Evolutionary conservation across 371 early-diverging fungal genomes (phyloP).

Genomic region (Capniomyces stellatus): DNA sequence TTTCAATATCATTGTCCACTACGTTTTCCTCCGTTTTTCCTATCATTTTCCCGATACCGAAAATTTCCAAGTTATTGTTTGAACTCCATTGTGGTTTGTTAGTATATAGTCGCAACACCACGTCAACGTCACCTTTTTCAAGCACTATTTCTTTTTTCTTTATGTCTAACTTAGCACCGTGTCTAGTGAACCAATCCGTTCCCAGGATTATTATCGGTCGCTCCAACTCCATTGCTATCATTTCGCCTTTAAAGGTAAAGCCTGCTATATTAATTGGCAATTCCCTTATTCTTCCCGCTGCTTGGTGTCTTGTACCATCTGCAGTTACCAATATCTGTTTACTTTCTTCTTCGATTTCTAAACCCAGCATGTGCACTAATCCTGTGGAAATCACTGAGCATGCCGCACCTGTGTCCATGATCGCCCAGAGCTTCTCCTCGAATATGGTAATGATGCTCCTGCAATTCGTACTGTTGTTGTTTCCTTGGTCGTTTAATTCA

Average conservation of each 20-base stretch:
- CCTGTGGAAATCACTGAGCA: background rate
- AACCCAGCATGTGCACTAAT: background rate
- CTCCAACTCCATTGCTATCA: background rate
- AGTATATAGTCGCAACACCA: background rate
- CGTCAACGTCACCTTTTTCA: background rate
- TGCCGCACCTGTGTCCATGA: constrained; percentile 1
- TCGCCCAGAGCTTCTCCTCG: background rate
- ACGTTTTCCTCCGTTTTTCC: background rate
- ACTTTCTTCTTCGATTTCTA: background rate
- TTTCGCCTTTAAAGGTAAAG: background rate
- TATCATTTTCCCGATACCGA: background rate
- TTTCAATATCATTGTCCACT: background rate
- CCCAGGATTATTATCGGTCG: background rate
- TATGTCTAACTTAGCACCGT: background rate
- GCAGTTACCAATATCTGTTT: constrained; percentile 16
- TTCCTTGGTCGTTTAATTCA: background rate
- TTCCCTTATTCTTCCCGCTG: constrained; percentile 23
- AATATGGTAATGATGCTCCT: background rate
- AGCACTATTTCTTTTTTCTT: background rate
- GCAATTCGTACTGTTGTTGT: background rate
- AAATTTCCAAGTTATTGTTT: background rate
- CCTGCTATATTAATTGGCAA: background rate
- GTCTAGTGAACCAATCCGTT: background rate
- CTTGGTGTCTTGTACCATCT: constrained; percentile 29
- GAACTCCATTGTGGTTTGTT: background rate